Evolutionary conservation across 208 protist genomes (phyloP), one percentile per base, ranked within the genome.

Genomic region (Wallacemonas sp.): DNA sequence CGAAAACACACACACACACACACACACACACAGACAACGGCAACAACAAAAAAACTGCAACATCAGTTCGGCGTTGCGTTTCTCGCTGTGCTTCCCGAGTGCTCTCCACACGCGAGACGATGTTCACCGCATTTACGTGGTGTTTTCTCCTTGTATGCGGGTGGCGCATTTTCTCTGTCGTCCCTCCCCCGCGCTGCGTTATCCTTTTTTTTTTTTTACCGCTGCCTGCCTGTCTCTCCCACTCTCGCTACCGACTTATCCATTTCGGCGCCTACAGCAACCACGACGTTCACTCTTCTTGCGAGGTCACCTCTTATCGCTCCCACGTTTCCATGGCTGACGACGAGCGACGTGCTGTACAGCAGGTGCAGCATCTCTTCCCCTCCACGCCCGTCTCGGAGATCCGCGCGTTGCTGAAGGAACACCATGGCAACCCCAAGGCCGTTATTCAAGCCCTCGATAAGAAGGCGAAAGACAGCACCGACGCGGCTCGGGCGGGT

Each of bases 381-480:
- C 74, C 78, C 0, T 68, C 63, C 36, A 44, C 81, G 27, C 60
- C 63, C 13, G 42, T 78, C 21, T 71, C 69, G 0, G 78, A 85
- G 2, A 68, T 66, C 30, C 65, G 73, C 15, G 26, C 53, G 21
- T 33, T 84, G 39, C 32, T 80, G 8, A 66, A 81, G 37, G 57
- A 36, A 34, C 55, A 71, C 52, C 60, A 72, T 62, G 82, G 72
- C 62, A 86, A 83, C 41, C 48, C 67, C 58, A 65, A 63, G 32
- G 57, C 73, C 21, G 79, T 71, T 13, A 42, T 59, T 6, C 63
- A 68, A 19, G 66, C 68, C 15, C 75, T 76, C 2, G 74, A 76
- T 45, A 45, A 33, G 36, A 37, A 22, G 19, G 71, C 73, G 39
- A 41, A 57, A 37, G 62, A 69, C 17, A 42, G 60, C 22, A 30